Conservation (phyloP, 805 yeast genomes). For the Nakazawaea ernobii region DNA sequence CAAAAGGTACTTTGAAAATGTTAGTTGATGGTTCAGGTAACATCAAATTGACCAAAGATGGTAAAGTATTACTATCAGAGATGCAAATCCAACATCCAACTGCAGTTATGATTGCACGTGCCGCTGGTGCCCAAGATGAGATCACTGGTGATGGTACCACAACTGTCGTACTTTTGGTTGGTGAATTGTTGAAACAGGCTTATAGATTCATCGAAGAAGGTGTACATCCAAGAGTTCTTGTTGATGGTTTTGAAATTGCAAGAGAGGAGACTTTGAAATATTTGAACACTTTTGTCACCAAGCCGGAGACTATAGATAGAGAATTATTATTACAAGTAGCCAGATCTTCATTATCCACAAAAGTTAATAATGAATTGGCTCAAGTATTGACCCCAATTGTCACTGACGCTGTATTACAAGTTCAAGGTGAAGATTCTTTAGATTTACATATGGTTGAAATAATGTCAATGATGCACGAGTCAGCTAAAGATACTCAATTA, state of each 20-base stretch:
- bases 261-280: constrained; percentile 67
- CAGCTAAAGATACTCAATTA: constrained; percentile 76
- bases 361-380: constrained; percentile 71
- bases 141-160: constrained; percentile 99
- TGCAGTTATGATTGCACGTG: constrained; percentile 89
- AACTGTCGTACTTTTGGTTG: constrained; percentile 88
- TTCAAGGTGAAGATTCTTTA: constrained; percentile 47
- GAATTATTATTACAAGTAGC: constrained; percentile 91
- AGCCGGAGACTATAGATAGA: constrained; percentile 57
- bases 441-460: constrained; percentile 97
- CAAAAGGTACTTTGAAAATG: constrained; percentile 95
- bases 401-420: constrained; percentile 89
- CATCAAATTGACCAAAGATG: constrained; percentile 94
- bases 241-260: constrained; percentile 93
- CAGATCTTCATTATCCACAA: constrained; percentile 81
- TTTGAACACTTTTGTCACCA: constrained; percentile 60
- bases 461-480: constrained; percentile 95
- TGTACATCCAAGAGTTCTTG: constrained; percentile 88
- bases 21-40: constrained; percentile 95
- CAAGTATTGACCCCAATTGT: constrained; percentile 88
- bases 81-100: constrained; percentile 96
- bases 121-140: constrained; percentile 98
- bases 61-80: constrained; percentile 86
- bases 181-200: constrained; percentile 91
- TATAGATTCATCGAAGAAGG: constrained; percentile 90